Evolutionary conservation across 352 stramenopile species (phyloP), one percentile per base, ranked within the genome.

Genomic region (Phytopythium boreale): DNA sequence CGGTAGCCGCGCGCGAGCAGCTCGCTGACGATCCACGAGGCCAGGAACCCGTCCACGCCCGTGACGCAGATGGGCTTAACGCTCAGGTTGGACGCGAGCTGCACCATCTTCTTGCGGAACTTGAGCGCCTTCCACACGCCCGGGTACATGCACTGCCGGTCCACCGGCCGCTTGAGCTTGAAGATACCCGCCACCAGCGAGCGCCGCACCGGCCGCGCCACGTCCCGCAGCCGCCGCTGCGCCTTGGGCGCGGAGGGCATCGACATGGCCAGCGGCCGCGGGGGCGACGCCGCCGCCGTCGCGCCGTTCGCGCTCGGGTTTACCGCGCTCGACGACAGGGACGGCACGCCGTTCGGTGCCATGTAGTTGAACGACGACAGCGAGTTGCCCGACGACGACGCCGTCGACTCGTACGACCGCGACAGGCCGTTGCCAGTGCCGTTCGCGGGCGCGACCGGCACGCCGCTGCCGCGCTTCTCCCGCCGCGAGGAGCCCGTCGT

Each of bases 61-160:
- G 88, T 96, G 31, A 96, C 87, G 24, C 87, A 96, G 39, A 96
- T 89, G 24, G 87, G 87, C 34, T 94, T 94, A 27, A 89, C 77
- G 58, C 74, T 92, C 22, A 81, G 69, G 61, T 76, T 90, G 2
- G 82, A 88, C 15, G 84, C 84, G 3, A 94, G 67, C 59, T 87
- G 80, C 60, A 94, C 87, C 55, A 88, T 84, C 63, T 92, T 90
- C 69, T 93, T 93, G 34, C 81, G 82, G 68, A 93, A 96, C 41
- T 82, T 74, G 58, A 96, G 68, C 55, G 73, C 59, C 67, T 94
- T 92, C 87, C 87, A 96, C 46, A 96, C 87, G 24, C 62, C 76
- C 22, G 79, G 70, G 63, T 96, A 96, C 85, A 96, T 90, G 65
- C 72, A 79, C 58, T 80, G 72, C 46, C 70, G 67, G 64, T 83